Evolutionary conservation across 176 grass and related monocot species (phyloP).

Genomic region (Aegilops speltoides): DNA sequence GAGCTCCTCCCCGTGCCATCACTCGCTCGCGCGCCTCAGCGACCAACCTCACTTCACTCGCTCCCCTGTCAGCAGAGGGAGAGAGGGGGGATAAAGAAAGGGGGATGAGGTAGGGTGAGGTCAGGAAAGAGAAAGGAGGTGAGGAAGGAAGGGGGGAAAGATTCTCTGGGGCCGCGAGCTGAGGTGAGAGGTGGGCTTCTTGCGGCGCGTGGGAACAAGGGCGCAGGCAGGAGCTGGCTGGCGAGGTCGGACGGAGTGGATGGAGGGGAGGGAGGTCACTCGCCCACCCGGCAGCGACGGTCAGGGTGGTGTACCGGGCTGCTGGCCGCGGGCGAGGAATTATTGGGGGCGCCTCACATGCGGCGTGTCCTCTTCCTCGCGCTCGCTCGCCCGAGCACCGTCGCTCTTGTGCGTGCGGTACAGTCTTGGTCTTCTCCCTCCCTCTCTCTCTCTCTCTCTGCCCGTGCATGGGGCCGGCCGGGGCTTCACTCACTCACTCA

Average conservation of each 20-base stretch:
- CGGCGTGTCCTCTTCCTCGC: conserved; percentile 36
- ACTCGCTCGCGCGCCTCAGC: neutral
- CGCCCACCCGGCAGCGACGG: no score
- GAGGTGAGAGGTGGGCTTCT: conserved; percentile 32
- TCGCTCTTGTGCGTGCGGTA: neutral
- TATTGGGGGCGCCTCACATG: conserved; percentile 78
- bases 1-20: conserved; percentile 33
- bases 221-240: conserved; percentile 33
- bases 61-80: neutral
- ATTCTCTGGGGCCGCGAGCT: conserved; percentile 48
- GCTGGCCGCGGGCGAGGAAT: conserved; percentile 34
- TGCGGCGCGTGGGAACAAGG: conserved; percentile 68
- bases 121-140: neutral
- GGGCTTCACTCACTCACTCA: neutral
- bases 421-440: neutral
- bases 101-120: neutral
- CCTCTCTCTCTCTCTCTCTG: neutral
- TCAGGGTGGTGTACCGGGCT: neutral
- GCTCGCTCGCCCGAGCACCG: neutral
- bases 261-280: neutral
- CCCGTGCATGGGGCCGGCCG: neutral
- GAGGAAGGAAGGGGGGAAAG: conserved; percentile 16
- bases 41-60: neutral
- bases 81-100: neutral
- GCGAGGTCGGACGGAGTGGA: neutral